Base-by-base conservation (phyloP, 192 early-diverging fungal species). In the Rhizophagus prolifer region DNA sequence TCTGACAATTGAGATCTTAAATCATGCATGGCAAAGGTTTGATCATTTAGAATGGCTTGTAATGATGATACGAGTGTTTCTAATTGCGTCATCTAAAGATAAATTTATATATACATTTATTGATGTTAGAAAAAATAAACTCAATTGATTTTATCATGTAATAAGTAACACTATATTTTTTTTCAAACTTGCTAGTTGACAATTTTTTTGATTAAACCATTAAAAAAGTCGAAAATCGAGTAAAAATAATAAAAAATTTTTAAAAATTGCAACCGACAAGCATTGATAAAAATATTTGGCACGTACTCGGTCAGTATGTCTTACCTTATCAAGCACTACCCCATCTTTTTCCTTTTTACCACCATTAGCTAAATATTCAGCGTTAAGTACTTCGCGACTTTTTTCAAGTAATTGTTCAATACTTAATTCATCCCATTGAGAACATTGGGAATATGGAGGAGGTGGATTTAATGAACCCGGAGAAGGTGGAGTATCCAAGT, bases 1-100 rank as follows among this genome's bases (percentile, higher is more conserved):
- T 84, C 81, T 34, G 81, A 72, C 25, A 84, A 47, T 50, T 84
- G 83, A 14, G 80, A 70, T 47, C 67, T 78, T 4, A 84, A 65
- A 76, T 82, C 83, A 58, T 78, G 74, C 70, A 79, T 76, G 26
- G 78, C 77, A 77, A 80, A 82, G 0, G 77, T 77, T 69, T 84
- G 83, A 62, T 84, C 81, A 38, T 60, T 80, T 62, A 84, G 69
- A 30, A 84, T 78, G 0, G 64, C 59, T 34, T 84, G 80, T 19
- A 84, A 50, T 36, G 83, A 84, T 7, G 76, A 75, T 70, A 81
- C 74, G 4, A 84, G 66, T 9, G 77, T 50, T 70, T 81, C 80
- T 16, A 84, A 75, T 30, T 82, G 83, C 25, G 74, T 79, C 74
- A 84, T 58, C 83, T 84, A 79, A 23, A 58, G 30, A 41, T 21